Percentiles rank a stretch among this genome's conserved stretches.
phyloP scores from a whole-genome alignment of 169 alveolate species.

The Cyclospora cayetanensis region DNA sequence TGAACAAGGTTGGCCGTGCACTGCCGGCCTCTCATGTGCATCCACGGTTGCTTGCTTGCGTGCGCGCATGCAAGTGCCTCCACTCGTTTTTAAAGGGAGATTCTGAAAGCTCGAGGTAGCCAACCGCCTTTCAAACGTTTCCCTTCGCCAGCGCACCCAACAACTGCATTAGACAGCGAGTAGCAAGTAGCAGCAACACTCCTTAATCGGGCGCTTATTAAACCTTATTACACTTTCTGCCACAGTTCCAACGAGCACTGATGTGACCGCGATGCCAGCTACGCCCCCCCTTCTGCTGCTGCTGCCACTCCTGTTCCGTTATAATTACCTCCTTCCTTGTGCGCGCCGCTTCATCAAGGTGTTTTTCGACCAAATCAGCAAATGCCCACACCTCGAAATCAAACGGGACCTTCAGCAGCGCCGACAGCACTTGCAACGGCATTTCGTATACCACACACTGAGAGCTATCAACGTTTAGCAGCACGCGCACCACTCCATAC shows the following conservation, averaged over 20 bases:
- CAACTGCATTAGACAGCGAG: neutral
- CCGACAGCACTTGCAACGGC: slow-evolving; percentile 24
- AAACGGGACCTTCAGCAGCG: slow-evolving; percentile 35
- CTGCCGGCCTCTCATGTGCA: no score
- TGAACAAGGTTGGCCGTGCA: neutral
- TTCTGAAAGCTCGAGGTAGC: no score
- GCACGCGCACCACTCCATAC: neutral
- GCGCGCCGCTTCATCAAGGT: neutral
- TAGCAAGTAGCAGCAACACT: slow-evolving; percentile 7
- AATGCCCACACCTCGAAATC: neutral
- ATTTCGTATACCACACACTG: neutral
- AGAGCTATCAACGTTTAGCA: neutral
- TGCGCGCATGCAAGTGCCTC: neutral
- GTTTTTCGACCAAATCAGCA: neutral
- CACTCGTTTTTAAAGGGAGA: no score
- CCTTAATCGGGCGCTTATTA: no score
- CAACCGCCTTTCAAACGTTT: neutral
- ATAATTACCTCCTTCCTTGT: neutral
- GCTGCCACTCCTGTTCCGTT: slow-evolving; percentile 15
- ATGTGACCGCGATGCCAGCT: neutral
- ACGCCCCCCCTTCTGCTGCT: slow-evolving; percentile 25
- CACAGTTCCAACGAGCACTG: neutral
- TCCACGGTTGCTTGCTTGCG: neutral
- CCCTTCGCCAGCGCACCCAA: neutral
- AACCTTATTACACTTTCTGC: neutral